Percentiles rank a stretch among this genome's conserved stretches.
Conservation (phyloP, 768 basidiomycete genomes). For the Xanthoconium stramineum region DNA sequence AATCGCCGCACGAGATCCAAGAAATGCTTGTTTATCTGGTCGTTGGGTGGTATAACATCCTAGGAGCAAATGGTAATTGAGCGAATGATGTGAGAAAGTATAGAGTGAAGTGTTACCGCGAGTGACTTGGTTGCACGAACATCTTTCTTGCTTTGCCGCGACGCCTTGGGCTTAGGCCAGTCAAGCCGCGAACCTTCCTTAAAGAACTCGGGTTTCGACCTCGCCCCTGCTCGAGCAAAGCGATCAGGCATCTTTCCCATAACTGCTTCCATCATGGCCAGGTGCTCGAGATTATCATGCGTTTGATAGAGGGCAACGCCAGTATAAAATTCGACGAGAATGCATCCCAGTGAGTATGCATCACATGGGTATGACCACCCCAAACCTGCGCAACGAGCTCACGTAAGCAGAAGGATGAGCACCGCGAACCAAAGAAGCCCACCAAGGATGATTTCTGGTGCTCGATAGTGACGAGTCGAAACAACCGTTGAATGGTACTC, state of each 20-base stretch:
- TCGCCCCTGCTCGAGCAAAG: slow-evolving; percentile 70
- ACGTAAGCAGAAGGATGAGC: slow-evolving; percentile 16
- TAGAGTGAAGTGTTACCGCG: slow-evolving; percentile 47
- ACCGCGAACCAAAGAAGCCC: slow-evolving; percentile 26
- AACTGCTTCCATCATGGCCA: slow-evolving; percentile 99
- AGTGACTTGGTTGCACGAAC: slow-evolving; percentile 81
- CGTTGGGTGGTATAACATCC: slow-evolving; percentile 83
- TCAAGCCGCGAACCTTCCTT: slow-evolving; percentile 81
- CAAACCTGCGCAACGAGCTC: slow-evolving; percentile 55
- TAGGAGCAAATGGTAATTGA: slow-evolving; percentile 28
- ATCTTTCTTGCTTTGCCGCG: slow-evolving; percentile 90
- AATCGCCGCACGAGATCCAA: slow-evolving; percentile 84
- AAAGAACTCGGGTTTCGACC: slow-evolving; percentile 91
- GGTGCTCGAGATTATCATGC: slow-evolving; percentile 97
- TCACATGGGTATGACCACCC: slow-evolving; percentile 99
- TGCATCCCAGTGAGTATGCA: slow-evolving; percentile 97
- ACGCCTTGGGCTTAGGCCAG: slow-evolving; percentile 88
- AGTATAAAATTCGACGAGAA: slow-evolving; percentile 97
- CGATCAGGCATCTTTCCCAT: slow-evolving; percentile 97
- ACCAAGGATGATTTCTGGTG: slow-evolving; percentile 99
- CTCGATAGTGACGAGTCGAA: slow-evolving; percentile 96
- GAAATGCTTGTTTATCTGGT: slow-evolving; percentile 75
- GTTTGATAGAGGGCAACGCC: slow-evolving; percentile 99
- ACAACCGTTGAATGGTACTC: slow-evolving; percentile 99
- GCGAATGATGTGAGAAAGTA: not conserved